Base-by-base conservation (phyloP, 2,329 filamentous ascomycete species). In the Trichophyton mentagrophytes region DNA sequence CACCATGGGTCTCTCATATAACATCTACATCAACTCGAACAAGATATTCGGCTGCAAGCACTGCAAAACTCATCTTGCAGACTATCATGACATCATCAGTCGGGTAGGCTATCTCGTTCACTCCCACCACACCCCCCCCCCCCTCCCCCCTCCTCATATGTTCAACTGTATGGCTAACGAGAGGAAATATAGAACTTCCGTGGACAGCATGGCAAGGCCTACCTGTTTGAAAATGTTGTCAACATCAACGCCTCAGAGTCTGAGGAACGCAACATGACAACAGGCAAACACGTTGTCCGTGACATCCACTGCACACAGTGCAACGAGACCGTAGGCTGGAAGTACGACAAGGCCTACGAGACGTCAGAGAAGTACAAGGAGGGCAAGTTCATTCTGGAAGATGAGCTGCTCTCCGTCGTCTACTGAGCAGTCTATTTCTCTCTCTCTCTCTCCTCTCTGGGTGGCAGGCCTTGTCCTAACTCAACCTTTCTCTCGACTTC, bases 341-440 rank as follows among this genome's bases (percentile, higher is more conserved):
- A 96, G 74, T 99, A 99, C 73, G 93, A 99, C 76, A 96, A 95
- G 78, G 93, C 93, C 1, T 97, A 88, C 73, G 93, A 99, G 78
- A 75, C 79, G 38, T 86, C 82, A 65, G 92, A 99, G 81, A 96
- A 96, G 77, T 99, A 99, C 77, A 99, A 99, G 79, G 93, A 99
- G 80, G 91, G 90, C 61, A 99, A 97, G 77, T 97, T 88, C 73
- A 99, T 99, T 63, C 80, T 99, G 61, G 92, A 97, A 78, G 89
- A 88, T 36, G 91, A 96, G 77, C 76, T 96, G 65, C 80, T 97
- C n/a, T 92, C 88, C 74, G 86, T 85, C 66, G 90, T 96, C 63
- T 82, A 78, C 68, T 85, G 56, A 55, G 22, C 9, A 17, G 13
- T 7, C 40, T 17, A 13, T 58, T 33, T 56, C 27, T 25, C 8